A percentile compares a stretch with the other conserved stretches of the same genome.
Conservation (phyloP, 768 basidiomycete genomes). For the Phlebiopsis gigantea region DNA sequence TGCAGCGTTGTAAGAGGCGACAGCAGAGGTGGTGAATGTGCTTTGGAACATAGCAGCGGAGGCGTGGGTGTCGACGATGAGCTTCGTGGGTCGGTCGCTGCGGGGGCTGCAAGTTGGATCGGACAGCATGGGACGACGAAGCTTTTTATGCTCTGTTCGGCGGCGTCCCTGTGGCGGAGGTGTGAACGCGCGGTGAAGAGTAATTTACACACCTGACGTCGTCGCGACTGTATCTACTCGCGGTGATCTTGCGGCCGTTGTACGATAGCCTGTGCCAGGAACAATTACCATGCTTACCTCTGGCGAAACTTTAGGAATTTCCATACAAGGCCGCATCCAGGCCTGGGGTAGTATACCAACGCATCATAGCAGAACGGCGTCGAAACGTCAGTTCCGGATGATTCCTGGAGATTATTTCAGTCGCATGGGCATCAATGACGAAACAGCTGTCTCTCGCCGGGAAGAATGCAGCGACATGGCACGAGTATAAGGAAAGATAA, state of each 20-base stretch:
- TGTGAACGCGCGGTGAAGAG: background rate
- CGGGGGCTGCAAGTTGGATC: background rate
- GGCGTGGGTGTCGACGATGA: background rate
- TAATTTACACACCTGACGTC: background rate
- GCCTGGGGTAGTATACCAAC: background rate
- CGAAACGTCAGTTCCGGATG: background rate
- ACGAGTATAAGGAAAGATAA: background rate
- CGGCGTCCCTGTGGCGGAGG: background rate
- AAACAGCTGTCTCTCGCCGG: background rate
- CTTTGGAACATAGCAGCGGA: background rate
- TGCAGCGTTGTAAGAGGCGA: background rate
- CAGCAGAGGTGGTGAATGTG: background rate
- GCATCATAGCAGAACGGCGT: background rate
- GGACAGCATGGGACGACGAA: too few relatives aligned
- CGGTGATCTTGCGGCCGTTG: background rate
- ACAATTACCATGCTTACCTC: background rate
- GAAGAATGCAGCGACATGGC: background rate
- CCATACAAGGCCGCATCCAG: background rate
- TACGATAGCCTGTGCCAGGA: background rate
- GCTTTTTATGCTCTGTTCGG: background rate
- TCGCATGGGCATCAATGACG: background rate
- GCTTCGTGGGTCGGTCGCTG: background rate
- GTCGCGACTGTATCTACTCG: background rate
- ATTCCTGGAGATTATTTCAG: background rate
- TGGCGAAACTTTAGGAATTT: background rate